phyloP scores from a whole-genome alignment of 257 asterid genomes.

The Nicotiana tomentosiformis region DNA sequence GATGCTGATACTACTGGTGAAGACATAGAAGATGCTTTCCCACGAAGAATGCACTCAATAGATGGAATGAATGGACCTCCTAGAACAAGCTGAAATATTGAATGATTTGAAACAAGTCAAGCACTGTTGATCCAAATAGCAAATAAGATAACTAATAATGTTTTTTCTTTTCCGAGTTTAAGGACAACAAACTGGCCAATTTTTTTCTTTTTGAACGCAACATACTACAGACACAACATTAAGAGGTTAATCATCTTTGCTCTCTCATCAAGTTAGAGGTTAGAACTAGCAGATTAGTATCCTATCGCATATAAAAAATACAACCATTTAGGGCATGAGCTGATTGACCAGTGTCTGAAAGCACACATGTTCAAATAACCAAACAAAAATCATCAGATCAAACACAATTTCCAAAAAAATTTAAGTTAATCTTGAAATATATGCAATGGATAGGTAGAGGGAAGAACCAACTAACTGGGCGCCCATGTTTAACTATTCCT shows the following conservation, averaged over 20 bases:
- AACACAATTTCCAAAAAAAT: background rate
- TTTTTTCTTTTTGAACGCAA: background rate
- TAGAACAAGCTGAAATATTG: slow-evolving; percentile 61
- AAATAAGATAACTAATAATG: background rate
- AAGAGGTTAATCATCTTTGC: background rate
- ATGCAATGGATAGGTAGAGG: slow-evolving; percentile 14
- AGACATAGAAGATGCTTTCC: slow-evolving; percentile 54
- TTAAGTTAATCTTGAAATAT: background rate
- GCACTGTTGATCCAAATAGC: background rate
- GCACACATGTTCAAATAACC: background rate
- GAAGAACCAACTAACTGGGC: slow-evolving; percentile 95
- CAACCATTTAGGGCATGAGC: background rate
- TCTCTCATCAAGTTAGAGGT: background rate
- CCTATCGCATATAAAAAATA: background rate
- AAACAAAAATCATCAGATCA: background rate
- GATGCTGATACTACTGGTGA: slow-evolving; percentile 83
- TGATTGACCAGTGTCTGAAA: background rate
- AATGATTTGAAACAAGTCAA: slow-evolving; percentile 18
- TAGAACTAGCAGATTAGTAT: background rate
- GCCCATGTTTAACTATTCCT: slow-evolving; percentile 76
- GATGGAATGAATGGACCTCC: slow-evolving; percentile 94
- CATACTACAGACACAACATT: background rate
- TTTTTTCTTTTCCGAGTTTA: background rate
- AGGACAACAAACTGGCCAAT: background rate
- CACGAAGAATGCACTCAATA: slow-evolving; percentile 70